A percentile compares a stretch with the other conserved stretches of the same genome.
phyloP scores from a whole-genome alignment of 129 eudicot species.

The Lonicera japonica region DNA sequence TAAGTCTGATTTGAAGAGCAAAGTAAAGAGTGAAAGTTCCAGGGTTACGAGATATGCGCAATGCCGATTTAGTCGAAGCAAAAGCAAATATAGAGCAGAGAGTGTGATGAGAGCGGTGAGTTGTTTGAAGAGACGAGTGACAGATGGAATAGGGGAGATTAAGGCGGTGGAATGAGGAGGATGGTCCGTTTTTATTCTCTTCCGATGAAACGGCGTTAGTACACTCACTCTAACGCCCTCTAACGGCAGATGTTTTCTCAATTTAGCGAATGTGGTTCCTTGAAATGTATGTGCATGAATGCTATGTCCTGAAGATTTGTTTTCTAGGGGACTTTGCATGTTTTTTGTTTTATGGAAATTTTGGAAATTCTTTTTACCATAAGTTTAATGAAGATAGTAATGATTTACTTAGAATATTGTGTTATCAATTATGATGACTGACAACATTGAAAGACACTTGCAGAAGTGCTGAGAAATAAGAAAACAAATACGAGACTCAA shows the following conservation, averaged over 20 bases:
- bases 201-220: neutral
- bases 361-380: too few species aligned
- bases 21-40: neutral
- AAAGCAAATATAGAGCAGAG: neutral
- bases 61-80: neutral
- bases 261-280: neutral
- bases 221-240: neutral
- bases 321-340: too few species aligned
- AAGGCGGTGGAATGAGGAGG: neutral
- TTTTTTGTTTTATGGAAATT: too few species aligned
- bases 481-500: too few species aligned
- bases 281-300: too few species aligned
- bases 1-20: neutral
- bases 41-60: neutral
- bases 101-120: neutral
- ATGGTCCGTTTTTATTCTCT: neutral
- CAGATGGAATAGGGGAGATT: neutral
- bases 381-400: too few species aligned
- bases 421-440: too few species aligned
- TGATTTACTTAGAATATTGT: too few species aligned
- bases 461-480: too few species aligned
- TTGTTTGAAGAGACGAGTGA: neutral
- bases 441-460: too few species aligned
- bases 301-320: too few species aligned
- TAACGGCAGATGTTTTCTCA: neutral